A percentile compares a stretch with the other conserved stretches of the same genome.
These are phyloP conservation scores for Simmondsia chinensis DNA, from an alignment of 148 eudicot genomes.

Conservation along the genomic window DNA sequence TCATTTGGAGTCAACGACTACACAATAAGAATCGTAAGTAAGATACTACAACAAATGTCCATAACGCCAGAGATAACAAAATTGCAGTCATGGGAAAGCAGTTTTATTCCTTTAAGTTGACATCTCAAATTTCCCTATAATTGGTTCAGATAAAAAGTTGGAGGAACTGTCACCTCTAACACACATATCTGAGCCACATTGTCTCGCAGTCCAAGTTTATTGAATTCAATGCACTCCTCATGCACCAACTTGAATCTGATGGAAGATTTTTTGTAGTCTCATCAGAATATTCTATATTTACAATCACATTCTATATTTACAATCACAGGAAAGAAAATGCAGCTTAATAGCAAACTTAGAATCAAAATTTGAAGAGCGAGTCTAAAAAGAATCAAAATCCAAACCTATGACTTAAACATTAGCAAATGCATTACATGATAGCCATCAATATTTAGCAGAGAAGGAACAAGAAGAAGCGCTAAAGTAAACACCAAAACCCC, in stretches of 20 bases:
- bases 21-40: slow-evolving; percentile 10
- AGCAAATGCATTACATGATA: no score
- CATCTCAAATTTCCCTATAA: not conserved
- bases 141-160: slow-evolving; percentile 5
- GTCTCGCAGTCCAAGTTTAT: slow-evolving; percentile 81
- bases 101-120: no score
- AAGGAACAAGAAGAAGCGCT: no score
- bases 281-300: slow-evolving; percentile 7
- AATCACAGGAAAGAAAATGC: not conserved
- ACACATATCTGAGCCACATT: slow-evolving; percentile 99
- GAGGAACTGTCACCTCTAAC: slow-evolving; percentile 53
- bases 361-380: no score
- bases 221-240: slow-evolving; percentile 79
- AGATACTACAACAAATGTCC: slow-evolving; percentile 3
- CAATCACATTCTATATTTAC: not conserved
- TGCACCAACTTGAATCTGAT: slow-evolving; percentile 77
- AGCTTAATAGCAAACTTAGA: not conserved
- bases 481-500: no score
- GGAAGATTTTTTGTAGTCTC: not conserved
- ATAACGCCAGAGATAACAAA: no score
- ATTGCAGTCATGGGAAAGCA: no score
- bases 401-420: no score
- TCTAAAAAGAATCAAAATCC: no score
- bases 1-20: slow-evolving; percentile 41
- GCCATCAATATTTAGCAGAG: no score